Percentiles rank a stretch among this genome's conserved stretches.
phyloP scores from a whole-genome alignment of 1,139 yeast species.

The Saccharomycopsis hybrid region DNA sequence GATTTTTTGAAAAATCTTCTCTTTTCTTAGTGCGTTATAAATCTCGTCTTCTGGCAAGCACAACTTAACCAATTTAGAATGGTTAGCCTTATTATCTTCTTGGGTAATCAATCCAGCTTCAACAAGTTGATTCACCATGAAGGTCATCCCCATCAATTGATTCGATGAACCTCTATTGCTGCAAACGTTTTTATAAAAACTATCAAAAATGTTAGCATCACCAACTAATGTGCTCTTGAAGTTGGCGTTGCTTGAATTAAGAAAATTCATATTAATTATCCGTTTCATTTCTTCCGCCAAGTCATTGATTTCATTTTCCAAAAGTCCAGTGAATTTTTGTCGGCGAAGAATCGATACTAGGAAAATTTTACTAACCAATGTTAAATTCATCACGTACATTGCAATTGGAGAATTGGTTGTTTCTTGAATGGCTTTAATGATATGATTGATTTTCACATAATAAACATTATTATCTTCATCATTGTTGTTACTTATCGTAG shows the following conservation, averaged over 20 bases:
- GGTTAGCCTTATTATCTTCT: slow-evolving; percentile 62
- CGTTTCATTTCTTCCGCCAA: slow-evolving; percentile 69
- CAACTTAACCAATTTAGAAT: slow-evolving; percentile 56
- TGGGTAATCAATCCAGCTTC: slow-evolving; percentile 72
- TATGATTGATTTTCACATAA: slow-evolving; percentile 61
- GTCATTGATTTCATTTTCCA: slow-evolving; percentile 70
- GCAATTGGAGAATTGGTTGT: slow-evolving; percentile 69
- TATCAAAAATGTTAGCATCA: slow-evolving; percentile 25
- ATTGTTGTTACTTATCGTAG: slow-evolving; percentile 20
- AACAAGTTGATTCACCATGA: slow-evolving; percentile 55
- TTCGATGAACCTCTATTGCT: slow-evolving; percentile 24
- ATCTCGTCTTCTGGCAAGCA: slow-evolving; percentile 70
- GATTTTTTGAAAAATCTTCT: slow-evolving; percentile 27
- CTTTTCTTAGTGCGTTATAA: slow-evolving; percentile 50
- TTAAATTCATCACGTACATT: slow-evolving; percentile 49
- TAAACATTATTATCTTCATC: slow-evolving; percentile 30
- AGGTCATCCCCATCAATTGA: slow-evolving; percentile 36
- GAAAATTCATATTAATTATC: slow-evolving; percentile 32
- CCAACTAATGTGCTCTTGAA: slow-evolving; percentile 8
- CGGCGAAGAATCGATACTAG: slow-evolving; percentile 61
- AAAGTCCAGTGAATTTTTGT: slow-evolving; percentile 60
- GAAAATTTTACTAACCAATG: slow-evolving; percentile 67
- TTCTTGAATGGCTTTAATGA: slow-evolving; percentile 74
- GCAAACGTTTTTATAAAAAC: slow-evolving; percentile 28
- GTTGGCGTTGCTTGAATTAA: slow-evolving; percentile 13